Conservation (phyloP, 495 filamentous ascomycete genomes). For the Aspergillus bertholletiae region DNA sequence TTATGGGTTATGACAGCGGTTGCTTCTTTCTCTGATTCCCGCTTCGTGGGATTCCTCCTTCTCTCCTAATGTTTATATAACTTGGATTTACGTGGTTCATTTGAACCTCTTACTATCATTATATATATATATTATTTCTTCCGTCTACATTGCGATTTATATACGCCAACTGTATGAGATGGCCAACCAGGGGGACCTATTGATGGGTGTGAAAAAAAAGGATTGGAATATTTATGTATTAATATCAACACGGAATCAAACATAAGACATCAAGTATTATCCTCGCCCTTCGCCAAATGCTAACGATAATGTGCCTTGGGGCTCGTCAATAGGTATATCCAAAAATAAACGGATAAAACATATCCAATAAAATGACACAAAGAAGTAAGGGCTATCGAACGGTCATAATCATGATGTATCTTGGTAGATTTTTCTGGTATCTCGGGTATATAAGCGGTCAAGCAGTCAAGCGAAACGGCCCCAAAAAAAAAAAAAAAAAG, state of each 20-base stretch:
- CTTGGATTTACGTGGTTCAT: not conserved
- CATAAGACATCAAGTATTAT: not conserved
- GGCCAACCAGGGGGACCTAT: too few relatives aligned
- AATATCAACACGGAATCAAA: not conserved
- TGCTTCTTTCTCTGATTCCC: constrained; percentile 7
- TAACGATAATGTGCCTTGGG: not conserved
- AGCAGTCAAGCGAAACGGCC: too few relatives aligned
- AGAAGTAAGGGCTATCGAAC: not conserved
- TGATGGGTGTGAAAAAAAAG: too few relatives aligned
- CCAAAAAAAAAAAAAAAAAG: too few relatives aligned
- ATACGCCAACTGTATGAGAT: too few relatives aligned
- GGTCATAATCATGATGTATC: not conserved
- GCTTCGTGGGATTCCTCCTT: not conserved
- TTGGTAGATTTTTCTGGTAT: not conserved
- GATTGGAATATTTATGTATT: not conserved
- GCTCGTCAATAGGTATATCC: not conserved
- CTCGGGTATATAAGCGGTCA: not conserved
- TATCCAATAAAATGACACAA: not conserved
- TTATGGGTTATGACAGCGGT: constrained; percentile 17
- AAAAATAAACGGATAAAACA: not conserved
- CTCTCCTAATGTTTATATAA: not conserved
- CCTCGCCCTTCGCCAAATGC: not conserved
- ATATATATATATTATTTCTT: constrained; percentile 3
- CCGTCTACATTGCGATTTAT: too few relatives aligned
- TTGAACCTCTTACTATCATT: too few relatives aligned